Evolutionary conservation across 805 yeast species (phyloP).

Genomic region (Brettanomyces nanus): DNA sequence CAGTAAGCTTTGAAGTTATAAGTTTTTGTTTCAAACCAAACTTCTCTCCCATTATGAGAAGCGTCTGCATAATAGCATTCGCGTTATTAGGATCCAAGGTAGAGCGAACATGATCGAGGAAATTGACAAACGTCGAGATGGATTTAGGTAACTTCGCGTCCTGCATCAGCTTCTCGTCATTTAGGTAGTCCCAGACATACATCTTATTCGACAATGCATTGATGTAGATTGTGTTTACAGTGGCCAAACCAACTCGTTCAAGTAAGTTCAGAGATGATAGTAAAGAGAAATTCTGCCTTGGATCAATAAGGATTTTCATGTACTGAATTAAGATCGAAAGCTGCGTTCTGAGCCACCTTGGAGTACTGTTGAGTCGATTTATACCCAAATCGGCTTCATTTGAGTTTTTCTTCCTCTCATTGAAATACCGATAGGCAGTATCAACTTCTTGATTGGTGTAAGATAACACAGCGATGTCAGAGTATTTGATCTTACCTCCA

Average conservation of each 20-base stretch:
- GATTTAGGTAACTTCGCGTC: slow-evolving; percentile 5
- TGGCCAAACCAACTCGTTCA: slow-evolving; percentile 15
- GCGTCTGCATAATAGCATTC: slow-evolving; percentile 24
- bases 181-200: slow-evolving; percentile 18
- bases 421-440: slow-evolving; percentile 29
- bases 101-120: slow-evolving; percentile 14
- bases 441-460: slow-evolving; percentile 44
- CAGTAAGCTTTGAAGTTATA: slow-evolving; percentile 4
- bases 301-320: slow-evolving; percentile 32
- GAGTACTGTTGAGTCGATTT: slow-evolving; percentile 36
- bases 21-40: slow-evolving; percentile 30
- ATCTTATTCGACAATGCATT: slow-evolving; percentile 14
- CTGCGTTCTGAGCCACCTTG: slow-evolving; percentile 43
- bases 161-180: slow-evolving; percentile 6
- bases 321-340: slow-evolving; percentile 40
- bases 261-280: slow-evolving; percentile 18
- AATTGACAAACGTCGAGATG: slow-evolving; percentile 8
- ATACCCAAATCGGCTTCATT: slow-evolving; percentile 6
- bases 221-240: slow-evolving; percentile 12
- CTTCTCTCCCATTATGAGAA: slow-evolving; percentile 25
- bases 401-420: slow-evolving; percentile 7
- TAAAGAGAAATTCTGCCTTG: slow-evolving; percentile 20
- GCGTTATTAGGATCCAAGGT: slow-evolving; percentile 28
- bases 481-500: slow-evolving; percentile 32
- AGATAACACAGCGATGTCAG: slow-evolving; percentile 46